Evolutionary conservation across 1,139 yeast genomes (phyloP), one percentile per base, ranked within the genome.

Genomic region (Yamadazyma jaroonii): DNA sequence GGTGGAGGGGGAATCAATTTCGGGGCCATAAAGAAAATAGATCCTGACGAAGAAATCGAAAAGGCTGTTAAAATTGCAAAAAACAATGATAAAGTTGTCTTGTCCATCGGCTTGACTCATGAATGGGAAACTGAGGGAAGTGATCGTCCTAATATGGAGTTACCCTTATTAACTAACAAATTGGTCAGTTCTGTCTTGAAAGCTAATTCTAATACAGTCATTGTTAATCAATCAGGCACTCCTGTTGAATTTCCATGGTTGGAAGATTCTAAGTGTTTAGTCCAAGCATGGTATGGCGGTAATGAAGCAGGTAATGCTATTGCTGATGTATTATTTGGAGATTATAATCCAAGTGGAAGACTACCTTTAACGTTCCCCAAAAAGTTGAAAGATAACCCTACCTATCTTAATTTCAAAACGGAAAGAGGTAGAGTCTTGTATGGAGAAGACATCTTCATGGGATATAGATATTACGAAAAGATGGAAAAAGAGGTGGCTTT

Each of bases 181-280:
- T 61, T 79, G 38, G 67, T 79, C n/a, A 53, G 50, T 17, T 74
- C 66, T 11, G 70, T 79, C 11, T 41, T 69, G 15, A 59, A 56
- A 24, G 82, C 65, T 26, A 77, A 77, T 47, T 69, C 73, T 27
- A 74, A 77, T 50, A 65, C 75, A 3, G 70, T 76, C 9, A 59
- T 79, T 36, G 81, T 79, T 21, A 71, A 76, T 54, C 83, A 79
- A 54, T 67, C 80, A 2, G 84, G 85, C 40, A 70, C 81, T n/a
- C 84, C 85, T 1, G 83, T 79, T 25, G 70, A 74, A 32, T 62
- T 79, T 62, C 80, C 82, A 25, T 78, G 84, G 82, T 47, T 66
- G n/a, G 52, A 64, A 29, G 52, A 69, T 15, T 72, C 69, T 10
- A 62, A 66, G 36, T 72, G 72, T 12, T 47, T 78, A 29, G 57